Evolutionary conservation across 345 rosid species (phyloP), one percentile per base, ranked within the genome.

Genomic region (Arabis alpina): DNA sequence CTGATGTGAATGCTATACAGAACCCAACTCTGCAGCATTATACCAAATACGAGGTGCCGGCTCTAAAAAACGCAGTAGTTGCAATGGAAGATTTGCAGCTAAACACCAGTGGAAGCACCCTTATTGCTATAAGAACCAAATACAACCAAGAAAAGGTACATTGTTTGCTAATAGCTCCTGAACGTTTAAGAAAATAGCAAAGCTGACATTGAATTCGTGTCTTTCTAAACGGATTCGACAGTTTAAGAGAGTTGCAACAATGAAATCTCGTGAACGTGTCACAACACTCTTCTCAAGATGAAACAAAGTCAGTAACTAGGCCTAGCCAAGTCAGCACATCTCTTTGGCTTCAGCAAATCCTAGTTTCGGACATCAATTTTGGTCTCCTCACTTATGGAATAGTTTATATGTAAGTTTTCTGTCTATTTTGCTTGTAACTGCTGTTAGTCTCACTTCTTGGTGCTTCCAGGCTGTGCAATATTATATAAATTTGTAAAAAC

Each of bases 21-120:
- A 91, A 85, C 76, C 83, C 86, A 66, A 91, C 97, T 60, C 82
- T 93, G 71, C 97, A 87, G 74, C 92, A 93, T 80, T 91, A 93
- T 66, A 85, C 96, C 15, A 84, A 72, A 70, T 91, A 88, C 71
- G 83, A 76, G 52, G 85, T 81, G 58, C 70, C 80, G 23, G 86
- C 87, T 60, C 79, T 93, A 64, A 86, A 86, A 79, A 75, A 71
- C 61, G 50, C 88, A 10, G 92, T 91, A 67, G 86, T 93, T 47
- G 94, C 89, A 51, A 62, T 93, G 55, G 97, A 93, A 80, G 84
- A 81, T 51, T 67, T 93, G 79, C 98, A 87, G 80, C 85, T 84
- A 61, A 86, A 85, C 80, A 85, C 82, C 32, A 71, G 71, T 15
- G 82, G 81, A 70, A 88, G 90, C 76, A 64, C 86, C 51, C 85